Evolutionary conservation across 2,329 filamentous ascomycete genomes (phyloP).

Genomic region (Rutstroemia sydowiana): DNA sequence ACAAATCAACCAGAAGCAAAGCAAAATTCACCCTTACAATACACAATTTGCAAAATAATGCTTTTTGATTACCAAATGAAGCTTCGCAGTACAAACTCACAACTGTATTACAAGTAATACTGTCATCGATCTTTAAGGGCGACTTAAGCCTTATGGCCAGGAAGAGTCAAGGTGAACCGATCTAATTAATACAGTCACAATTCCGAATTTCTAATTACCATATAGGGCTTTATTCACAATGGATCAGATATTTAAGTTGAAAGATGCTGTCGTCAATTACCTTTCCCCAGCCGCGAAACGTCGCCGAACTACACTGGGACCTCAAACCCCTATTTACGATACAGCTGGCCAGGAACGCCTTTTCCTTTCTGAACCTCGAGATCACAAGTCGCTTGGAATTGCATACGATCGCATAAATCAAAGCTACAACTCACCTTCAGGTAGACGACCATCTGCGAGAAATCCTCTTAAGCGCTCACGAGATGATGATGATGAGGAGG

Average conservation of each 20-base stretch:
- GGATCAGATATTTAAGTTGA: slow-evolving; percentile 24
- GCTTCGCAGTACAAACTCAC: no score
- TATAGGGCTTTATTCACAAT: no score
- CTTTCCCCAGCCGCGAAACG: slow-evolving; percentile 27
- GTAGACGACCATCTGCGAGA: slow-evolving; percentile 8
- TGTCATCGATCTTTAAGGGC: no score
- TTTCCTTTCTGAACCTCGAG: slow-evolving; percentile 18
- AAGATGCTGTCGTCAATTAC: slow-evolving; percentile 23
- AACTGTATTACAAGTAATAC: no score
- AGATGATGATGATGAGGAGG: slow-evolving; percentile 21
- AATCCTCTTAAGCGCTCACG: slow-evolving; percentile 24
- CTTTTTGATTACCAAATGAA: no score
- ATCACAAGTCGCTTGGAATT: slow-evolving; percentile 13
- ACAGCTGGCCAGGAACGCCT: slow-evolving; percentile 9
- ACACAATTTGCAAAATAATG: no score
- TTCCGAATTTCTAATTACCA: no score
- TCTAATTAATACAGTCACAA: background rate
- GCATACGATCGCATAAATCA: slow-evolving; percentile 10
- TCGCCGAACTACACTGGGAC: slow-evolving; percentile 25
- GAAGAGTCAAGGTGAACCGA: no score
- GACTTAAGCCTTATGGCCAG: no score
- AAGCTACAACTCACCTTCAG: slow-evolving; percentile 15
- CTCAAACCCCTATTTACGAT: slow-evolving; percentile 14
- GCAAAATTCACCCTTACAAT: no score
- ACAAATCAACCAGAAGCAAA: no score